Evolutionary conservation across 208 protist genomes (phyloP), one percentile per base, ranked within the genome.

Genomic region (Leishmania aethiopica): DNA sequence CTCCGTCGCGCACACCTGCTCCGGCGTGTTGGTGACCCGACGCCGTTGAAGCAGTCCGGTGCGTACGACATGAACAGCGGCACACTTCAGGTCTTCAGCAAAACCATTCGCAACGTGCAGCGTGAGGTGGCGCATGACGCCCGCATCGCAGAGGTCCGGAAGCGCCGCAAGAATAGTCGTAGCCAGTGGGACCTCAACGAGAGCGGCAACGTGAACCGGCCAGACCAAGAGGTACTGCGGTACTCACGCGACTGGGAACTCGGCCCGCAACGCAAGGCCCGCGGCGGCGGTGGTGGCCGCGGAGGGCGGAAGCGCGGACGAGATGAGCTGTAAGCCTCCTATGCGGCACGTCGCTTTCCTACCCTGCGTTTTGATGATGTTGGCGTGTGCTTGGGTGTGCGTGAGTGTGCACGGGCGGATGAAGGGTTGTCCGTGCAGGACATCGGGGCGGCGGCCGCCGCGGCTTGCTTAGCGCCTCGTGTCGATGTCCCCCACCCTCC

Each of bases 31-130:
- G 94, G 94, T 66, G 94, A 97, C 78, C 94, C 94, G 4, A 95
- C 92, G 42, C 94, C 94, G 55, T 84, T 97, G 55, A 95, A 97
- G 86, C 92, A 97, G 84, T 94, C 90, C 0, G 94, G 94, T 25
- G 77, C 81, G 57, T 97, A 93, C 78, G 94, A 97, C 82, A 88
- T 88, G 42, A 75, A 86, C 42, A 89, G 86, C 37, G 92, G 89
- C 8, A 96, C 91, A 3, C 84, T 97, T 57, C 85, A 84, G 59
- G 92, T 97, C 32, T 97, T 94, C 79, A 93, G 94, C 75, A 96
- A 96, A 84, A 97, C 94, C 10, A 93, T 94, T 45, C 94, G 94
- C 32, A 90, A 90, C 60, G 94, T 97, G 75, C 84, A 91, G 78
- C 91, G 94, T 19, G 92, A 94, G 81, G 92, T 95, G 47, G 83